Evolutionary conservation across 1,139 yeast species (phyloP).

Genomic region (Taphrina deformans): DNA sequence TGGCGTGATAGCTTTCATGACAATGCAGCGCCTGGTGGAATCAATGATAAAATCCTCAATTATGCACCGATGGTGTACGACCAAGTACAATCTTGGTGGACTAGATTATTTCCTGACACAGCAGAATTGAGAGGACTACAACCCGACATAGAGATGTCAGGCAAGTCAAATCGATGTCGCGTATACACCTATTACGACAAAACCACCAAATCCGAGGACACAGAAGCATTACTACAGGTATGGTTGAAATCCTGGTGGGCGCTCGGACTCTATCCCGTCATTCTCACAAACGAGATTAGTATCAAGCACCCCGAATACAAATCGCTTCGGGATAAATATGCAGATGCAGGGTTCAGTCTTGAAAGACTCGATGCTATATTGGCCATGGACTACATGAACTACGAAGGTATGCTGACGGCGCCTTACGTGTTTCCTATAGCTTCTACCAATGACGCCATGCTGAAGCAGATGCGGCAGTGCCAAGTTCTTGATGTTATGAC

Average conservation of each 20-base stretch:
- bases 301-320: conserved; percentile 1
- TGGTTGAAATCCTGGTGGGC: conserved; percentile 27
- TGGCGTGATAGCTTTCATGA: conserved; percentile 19
- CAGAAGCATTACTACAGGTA: conserved; percentile 18
- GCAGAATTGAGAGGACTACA: conserved; percentile 11
- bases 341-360: not conserved
- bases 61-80: conserved; percentile 11
- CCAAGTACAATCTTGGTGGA: conserved; percentile 22
- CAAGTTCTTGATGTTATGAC: conserved; percentile 16
- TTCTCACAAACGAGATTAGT: conserved; percentile 13
- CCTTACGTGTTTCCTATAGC: conserved; percentile 10
- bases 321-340: not conserved
- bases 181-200: conserved; percentile 19
- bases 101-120: conserved; percentile 5
- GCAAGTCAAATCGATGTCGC: not conserved
- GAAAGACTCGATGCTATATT: conserved; percentile 2
- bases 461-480: conserved; percentile 18
- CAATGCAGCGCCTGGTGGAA: conserved; percentile 5
- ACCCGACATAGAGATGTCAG: not conserved
- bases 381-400: conserved; percentile 11
- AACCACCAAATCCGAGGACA: conserved; percentile 16
- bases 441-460: not conserved
- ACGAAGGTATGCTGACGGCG: conserved; percentile 2
- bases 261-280: conserved; percentile 4
- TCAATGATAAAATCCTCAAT: not conserved